A percentile compares a stretch with the other conserved stretches of the same genome.
phyloP scores from a whole-genome alignment of 148 eudicot genomes.

The Persicaria maculosa region DNA sequence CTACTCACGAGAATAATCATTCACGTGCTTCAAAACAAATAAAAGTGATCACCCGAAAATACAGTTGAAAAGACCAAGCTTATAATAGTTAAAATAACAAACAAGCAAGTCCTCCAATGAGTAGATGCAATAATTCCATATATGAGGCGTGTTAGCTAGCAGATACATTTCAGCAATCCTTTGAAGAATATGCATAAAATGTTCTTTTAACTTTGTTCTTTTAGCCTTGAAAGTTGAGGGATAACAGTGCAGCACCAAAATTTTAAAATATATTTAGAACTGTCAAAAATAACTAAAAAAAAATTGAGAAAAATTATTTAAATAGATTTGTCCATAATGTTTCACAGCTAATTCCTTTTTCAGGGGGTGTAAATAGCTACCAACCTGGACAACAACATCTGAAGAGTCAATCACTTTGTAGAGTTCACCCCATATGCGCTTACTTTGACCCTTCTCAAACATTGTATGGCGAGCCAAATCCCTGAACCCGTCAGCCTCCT shows the following conservation, averaged over 20 bases:
- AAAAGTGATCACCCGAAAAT: too few species aligned
- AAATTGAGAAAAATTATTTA: too few species aligned
- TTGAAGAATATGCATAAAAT: background rate
- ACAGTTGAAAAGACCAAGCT: too few species aligned
- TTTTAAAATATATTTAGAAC: background rate
- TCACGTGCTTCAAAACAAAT: background rate
- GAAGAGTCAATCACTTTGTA: conserved; percentile 95
- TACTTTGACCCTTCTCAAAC: conserved; percentile 99
- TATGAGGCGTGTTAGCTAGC: background rate
- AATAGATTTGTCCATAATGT: background rate
- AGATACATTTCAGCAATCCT: background rate
- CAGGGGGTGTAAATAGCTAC: conserved; percentile 6
- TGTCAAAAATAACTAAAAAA: too few species aligned
- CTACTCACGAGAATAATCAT: background rate
- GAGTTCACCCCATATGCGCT: conserved; percentile 99
- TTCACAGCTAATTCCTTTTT: background rate
- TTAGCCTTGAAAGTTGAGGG: background rate
- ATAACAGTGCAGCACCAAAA: background rate
- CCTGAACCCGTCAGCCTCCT: conserved; percentile 84
- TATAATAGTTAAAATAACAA: too few species aligned
- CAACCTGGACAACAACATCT: conserved; percentile 93
- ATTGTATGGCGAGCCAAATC: conserved; percentile 85
- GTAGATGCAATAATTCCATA: background rate
- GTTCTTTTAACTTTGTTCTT: background rate
- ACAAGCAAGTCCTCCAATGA: too few species aligned